These are phyloP conservation scores for Dichomitus squalens DNA, from an alignment of 1,284 basidiomycete genomes.

Conservation along the genomic window DNA sequence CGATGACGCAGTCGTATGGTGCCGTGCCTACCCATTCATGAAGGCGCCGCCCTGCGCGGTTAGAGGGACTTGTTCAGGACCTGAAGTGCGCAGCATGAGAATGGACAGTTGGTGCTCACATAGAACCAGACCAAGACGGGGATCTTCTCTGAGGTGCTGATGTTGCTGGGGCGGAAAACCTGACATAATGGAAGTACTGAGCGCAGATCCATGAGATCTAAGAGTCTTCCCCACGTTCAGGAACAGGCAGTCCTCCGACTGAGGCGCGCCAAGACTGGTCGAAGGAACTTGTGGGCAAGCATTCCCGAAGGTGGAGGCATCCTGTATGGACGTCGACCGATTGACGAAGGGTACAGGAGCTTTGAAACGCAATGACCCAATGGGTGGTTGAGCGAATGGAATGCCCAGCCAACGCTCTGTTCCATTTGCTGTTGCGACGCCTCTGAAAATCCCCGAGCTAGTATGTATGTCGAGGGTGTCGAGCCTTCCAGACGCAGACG, in stretches of 20 bases:
- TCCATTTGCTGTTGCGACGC: conserved; percentile 41
- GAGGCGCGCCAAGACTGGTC: conserved; percentile 45
- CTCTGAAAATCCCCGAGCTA: conserved; percentile 49
- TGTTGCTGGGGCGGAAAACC: conserved; percentile 20
- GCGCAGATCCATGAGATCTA: background rate
- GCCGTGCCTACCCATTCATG: conserved; percentile 41
- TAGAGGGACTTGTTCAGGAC: no score
- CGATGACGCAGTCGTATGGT: background rate
- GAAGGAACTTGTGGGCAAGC: conserved; percentile 55
- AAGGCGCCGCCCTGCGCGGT: conserved; percentile 50
- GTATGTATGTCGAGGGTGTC: conserved; percentile 35
- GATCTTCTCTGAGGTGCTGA: conserved; percentile 8
- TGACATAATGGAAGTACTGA: background rate
- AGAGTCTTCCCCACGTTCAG: conserved; percentile 44
- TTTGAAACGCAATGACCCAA: conserved; percentile 57
- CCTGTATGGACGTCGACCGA: conserved; percentile 34
- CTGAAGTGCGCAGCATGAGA: background rate
- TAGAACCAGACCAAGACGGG: conserved; percentile 24
- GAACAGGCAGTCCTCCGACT: conserved; percentile 57
- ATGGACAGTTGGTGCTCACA: conserved; percentile 3
- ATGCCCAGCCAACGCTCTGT: conserved; percentile 64
- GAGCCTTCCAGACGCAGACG: background rate
- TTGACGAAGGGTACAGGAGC: conserved; percentile 55
- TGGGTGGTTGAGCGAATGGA: conserved; percentile 65
- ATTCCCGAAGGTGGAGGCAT: conserved; percentile 55